Conservation (phyloP, 371 early-diverging fungal genomes). For the Haplosporangium sp. region DNA sequence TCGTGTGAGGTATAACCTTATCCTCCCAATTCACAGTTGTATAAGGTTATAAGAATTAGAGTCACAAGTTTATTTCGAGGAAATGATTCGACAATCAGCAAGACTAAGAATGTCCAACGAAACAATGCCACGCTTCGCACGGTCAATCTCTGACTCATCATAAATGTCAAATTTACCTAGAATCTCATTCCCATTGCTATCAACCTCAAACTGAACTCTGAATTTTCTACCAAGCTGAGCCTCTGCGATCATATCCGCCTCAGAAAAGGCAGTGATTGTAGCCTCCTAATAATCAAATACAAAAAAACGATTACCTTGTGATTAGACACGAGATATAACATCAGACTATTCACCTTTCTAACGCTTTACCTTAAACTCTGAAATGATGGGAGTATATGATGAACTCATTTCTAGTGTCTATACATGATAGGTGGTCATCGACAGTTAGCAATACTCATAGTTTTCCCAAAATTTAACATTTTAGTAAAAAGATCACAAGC, state of each 20-base stretch:
- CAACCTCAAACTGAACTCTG: constrained; percentile 19
- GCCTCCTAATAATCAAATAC: constrained; percentile 28
- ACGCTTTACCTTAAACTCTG: constrained; percentile 41
- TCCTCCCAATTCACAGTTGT: neutral
- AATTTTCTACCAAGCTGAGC: constrained; percentile 39
- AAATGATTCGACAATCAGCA: constrained; percentile 31
- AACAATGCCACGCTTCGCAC: constrained; percentile 27
- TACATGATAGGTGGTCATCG: neutral
- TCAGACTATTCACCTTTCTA: neutral
- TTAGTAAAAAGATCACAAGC: neutral
- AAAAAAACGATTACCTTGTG: neutral
- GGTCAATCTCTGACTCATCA: constrained; percentile 37
- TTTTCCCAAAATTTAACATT: neutral
- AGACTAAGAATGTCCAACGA: constrained; percentile 26
- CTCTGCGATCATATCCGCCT: constrained; percentile 18
- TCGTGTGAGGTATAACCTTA: neutral
- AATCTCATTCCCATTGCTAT: constrained; percentile 26
- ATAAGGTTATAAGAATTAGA: neutral
- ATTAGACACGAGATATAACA: neutral
- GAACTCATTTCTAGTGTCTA: constrained; percentile 45
- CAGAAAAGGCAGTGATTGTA: constrained; percentile 21
- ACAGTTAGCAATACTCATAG: neutral
- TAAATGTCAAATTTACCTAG: constrained; percentile 51
- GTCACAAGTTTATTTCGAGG: constrained; percentile 15
- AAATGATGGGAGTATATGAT: constrained; percentile 40